Evolutionary conservation across 2,329 filamentous ascomycete genomes (phyloP).

Genomic region (Botrytis elliptica): DNA sequence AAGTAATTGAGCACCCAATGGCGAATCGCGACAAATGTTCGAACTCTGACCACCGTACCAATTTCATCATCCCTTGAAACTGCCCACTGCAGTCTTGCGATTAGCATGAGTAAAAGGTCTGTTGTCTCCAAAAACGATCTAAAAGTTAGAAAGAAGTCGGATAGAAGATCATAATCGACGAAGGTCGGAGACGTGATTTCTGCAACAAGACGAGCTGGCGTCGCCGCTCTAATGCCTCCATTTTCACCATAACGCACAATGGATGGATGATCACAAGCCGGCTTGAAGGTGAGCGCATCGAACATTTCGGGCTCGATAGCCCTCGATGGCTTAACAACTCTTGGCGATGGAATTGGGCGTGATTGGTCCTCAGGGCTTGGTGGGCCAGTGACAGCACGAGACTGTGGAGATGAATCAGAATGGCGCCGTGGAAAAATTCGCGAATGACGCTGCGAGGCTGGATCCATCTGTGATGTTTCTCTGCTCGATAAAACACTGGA

Average conservation of each 20-base stretch:
- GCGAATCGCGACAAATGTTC: constrained; percentile 90
- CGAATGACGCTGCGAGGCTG: constrained; percentile 29
- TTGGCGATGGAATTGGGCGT: constrained; percentile 23
- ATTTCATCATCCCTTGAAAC: constrained; percentile 75
- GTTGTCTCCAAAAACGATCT: constrained; percentile 77
- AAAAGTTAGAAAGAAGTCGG: constrained; percentile 96
- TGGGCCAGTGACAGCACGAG: constrained; percentile 22
- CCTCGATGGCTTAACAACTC: constrained; percentile 28
- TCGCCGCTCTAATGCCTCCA: constrained; percentile 81
- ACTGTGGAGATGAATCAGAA: constrained; percentile 38
- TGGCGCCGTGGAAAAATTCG: constrained; percentile 35
- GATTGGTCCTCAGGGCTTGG: constrained; percentile 25
- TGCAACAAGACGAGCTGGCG: constrained; percentile 84
- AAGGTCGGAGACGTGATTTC: constrained; percentile 96
- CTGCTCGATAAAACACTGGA: constrained; percentile 58
- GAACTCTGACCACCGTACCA: constrained; percentile 90
- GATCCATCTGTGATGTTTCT: constrained; percentile 32
- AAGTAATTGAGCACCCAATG: constrained; percentile 99
- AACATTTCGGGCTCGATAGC: constrained; percentile 75
- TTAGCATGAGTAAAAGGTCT: constrained; percentile 77
- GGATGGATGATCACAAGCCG: constrained; percentile 71
- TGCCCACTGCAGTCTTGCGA: constrained; percentile 85
- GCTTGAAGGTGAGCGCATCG: constrained; percentile 75
- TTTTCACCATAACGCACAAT: constrained; percentile 79
- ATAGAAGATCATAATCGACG: constrained; percentile 93